Conservation (phyloP, 768 basidiomycete genomes). For the Lentinula edodes region DNA sequence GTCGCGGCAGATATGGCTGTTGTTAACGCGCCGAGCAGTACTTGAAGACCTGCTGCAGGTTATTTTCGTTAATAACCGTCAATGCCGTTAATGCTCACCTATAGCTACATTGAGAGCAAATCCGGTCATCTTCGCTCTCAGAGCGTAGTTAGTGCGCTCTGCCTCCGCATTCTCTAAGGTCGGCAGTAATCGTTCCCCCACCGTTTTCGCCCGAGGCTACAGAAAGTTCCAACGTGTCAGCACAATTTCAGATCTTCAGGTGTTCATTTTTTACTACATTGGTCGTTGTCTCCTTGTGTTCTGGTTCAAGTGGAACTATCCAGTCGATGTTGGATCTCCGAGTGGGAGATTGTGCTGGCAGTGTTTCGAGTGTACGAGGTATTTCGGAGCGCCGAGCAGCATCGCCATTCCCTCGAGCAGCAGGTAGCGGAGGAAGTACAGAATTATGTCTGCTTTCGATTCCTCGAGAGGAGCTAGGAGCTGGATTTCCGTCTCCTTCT, state of each 20-base stretch:
- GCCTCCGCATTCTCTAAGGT: slow-evolving; percentile 43
- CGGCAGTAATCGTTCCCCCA: slow-evolving; percentile 48
- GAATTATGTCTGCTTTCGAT: neutral
- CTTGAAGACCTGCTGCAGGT: slow-evolving; percentile 38
- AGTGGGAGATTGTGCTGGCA: neutral
- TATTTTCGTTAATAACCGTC: neutral
- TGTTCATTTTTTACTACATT: neutral
- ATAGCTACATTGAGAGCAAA: slow-evolving; percentile 45
- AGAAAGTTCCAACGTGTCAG: neutral
- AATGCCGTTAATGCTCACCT: slow-evolving; percentile 16
- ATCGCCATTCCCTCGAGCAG: neutral
- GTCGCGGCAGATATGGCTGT: slow-evolving; percentile 55
- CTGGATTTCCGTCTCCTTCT: neutral
- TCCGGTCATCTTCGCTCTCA: slow-evolving; percentile 36
- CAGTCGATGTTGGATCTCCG: neutral
- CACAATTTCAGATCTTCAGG: neutral
- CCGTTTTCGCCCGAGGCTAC: slow-evolving; percentile 18
- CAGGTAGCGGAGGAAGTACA: neutral
- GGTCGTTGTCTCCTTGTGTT: neutral
- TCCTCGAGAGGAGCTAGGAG: neutral
- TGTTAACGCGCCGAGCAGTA: slow-evolving; percentile 60
- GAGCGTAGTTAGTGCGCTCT: slow-evolving; percentile 40
- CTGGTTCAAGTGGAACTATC: neutral
- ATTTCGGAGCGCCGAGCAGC: neutral
- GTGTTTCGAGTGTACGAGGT: neutral